Evolutionary conservation across 2,329 filamentous ascomycete genomes (phyloP), one percentile per base, ranked within the genome.

Genomic region (Madurella fahalii): DNA sequence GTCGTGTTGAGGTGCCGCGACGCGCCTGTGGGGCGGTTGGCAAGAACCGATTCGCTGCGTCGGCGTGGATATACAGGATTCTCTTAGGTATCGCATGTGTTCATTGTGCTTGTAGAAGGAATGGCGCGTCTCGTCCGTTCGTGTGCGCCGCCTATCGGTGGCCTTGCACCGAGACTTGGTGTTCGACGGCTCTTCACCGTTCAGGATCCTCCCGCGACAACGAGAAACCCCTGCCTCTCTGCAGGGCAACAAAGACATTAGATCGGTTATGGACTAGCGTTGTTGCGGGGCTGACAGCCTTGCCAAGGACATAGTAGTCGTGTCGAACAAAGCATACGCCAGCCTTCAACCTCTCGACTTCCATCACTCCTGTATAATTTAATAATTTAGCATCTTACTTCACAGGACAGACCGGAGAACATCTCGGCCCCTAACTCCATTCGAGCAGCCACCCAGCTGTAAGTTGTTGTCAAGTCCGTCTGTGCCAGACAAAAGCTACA

Each of bases 181-280:
- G 44, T 50, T 49, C 46, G 39, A 37, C 40, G 31, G 32, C 52
- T 40, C 44, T 25, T 50, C 51, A 52, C 54, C 32, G 34, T 47
- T 32, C 25, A n/a, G 30, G 17, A 52, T 41, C 42, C 37, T 53
- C 50, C 53, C 42, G 17, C 54, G 34, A 59, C 46, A 50, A 45
- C 53, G 54, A 53, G 31, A 5, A 25, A 5, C 41, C 49, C 50
- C 52, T 49, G 54, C 39, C 42, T 42, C 44, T 34, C 15, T 40
- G 53, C 57, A 56, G 18, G 34, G 40, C 30, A 16, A 41, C 32
- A 18, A 44, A 39, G 5, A 11, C 41, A 30, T 52, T 52, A 58
- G 39, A 12, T 2, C 39, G 39, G 30, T 45, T 40, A 15, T 9
- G n/a, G 18, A 9, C 17, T 49, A 53, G 42, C n/a, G 40, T 2